Evolutionary conservation across 2,329 filamentous ascomycete species (phyloP).

Genomic region (Diaporthe destruens): DNA sequence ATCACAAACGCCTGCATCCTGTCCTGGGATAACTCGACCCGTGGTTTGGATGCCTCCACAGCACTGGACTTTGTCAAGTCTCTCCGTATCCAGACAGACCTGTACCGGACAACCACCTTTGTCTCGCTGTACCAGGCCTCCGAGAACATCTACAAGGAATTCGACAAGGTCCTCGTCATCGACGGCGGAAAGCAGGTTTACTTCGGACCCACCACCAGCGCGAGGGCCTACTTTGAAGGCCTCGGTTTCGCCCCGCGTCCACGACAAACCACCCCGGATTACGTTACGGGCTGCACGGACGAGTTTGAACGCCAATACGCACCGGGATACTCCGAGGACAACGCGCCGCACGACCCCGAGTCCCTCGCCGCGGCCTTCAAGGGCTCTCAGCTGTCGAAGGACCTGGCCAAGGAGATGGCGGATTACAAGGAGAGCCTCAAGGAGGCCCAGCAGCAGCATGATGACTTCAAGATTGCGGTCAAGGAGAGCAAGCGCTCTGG

Average conservation of each 20-base stretch:
- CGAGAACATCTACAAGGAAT: constrained; percentile 82
- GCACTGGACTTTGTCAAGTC: constrained; percentile 69
- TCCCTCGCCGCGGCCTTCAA: constrained; percentile 78
- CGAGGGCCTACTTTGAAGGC: constrained; percentile 79
- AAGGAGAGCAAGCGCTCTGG: constrained; percentile 82
- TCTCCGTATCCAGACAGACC: constrained; percentile 83
- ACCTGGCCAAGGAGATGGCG: constrained; percentile 74
- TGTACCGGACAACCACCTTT: constrained; percentile 86
- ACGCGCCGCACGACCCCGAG: constrained; percentile 77
- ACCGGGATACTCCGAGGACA: constrained; percentile 71
- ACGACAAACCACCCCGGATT: constrained; percentile 84
- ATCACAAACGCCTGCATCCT: constrained; percentile 78
- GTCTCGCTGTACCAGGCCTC: constrained; percentile 89
- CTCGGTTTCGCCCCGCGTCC: constrained; percentile 82
- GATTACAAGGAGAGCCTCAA: constrained; percentile 75
- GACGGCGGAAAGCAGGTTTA: constrained; percentile 82
- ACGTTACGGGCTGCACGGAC: constrained; percentile 85
- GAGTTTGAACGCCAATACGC: constrained; percentile 85
- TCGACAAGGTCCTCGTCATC: constrained; percentile 88
- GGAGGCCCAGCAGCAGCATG: constrained; percentile 74
- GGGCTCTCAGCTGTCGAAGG: constrained; percentile 69
- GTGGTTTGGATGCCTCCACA: constrained; percentile 68
- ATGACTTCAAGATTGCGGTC: constrained; percentile 83
- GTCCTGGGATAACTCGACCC: constrained; percentile 78
- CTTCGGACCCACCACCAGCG: constrained; percentile 77